A percentile compares a stretch with the other conserved stretches of the same genome.
Conservation (phyloP, 169 alveolate species). For the Plasmodium gaboni region DNA sequence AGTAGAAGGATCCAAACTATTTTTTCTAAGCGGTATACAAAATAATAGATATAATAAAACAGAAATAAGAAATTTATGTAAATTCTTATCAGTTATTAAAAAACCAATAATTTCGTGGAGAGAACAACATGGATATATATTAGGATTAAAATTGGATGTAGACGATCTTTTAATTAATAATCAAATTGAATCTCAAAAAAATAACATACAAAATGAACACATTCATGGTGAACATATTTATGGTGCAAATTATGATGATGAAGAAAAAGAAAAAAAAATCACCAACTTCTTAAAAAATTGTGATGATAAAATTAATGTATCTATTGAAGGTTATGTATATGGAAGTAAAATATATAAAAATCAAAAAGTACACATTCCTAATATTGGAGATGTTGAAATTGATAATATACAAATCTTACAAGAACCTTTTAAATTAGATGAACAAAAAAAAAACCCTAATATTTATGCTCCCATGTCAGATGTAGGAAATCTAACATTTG, state of each 20-base stretch:
- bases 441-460: constrained; percentile 76
- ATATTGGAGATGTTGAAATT: constrained; percentile 92
- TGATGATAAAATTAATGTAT: constrained; percentile 84
- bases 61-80: constrained; percentile 95
- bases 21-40: constrained; percentile 96
- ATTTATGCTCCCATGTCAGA: constrained; percentile 98
- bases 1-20: constrained; percentile 98
- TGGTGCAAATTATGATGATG: neutral
- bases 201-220: too few species aligned
- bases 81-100: constrained; percentile 95
- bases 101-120: constrained; percentile 95
- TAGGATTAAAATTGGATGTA: constrained; percentile 95
- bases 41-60: constrained; percentile 93
- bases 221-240: constrained; percentile 8
- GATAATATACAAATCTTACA: constrained; percentile 82
- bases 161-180: constrained; percentile 15
- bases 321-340: constrained; percentile 96
- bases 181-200: neutral
- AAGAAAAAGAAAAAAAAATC: constrained; percentile 67
- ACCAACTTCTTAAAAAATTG: constrained; percentile 31
- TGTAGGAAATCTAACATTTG: constrained; percentile 95
- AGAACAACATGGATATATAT: constrained; percentile 96
- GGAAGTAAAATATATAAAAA: constrained; percentile 93
- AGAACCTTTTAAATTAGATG: constrained; percentile 92
- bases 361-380: constrained; percentile 92